These are phyloP conservation scores for Blastobotrys apis DNA, from an alignment of 1,139 yeast genomes.

Conservation along the genomic window DNA sequence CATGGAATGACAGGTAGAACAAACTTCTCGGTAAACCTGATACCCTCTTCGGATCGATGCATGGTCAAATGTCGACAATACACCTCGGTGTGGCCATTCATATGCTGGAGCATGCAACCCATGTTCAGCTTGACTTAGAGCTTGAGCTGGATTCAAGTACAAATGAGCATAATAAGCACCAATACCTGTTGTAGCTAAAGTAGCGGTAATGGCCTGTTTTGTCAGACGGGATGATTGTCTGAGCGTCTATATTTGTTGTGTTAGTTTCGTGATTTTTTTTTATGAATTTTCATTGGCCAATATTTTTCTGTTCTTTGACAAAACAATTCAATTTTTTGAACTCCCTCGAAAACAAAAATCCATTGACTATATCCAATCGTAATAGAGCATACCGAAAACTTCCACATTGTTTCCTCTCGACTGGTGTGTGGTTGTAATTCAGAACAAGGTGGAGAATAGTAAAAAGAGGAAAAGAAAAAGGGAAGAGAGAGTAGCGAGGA, in stretches of 20 bases:
- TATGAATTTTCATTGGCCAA: too few relatives aligned
- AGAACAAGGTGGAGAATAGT: background rate
- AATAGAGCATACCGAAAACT: constrained; percentile 14
- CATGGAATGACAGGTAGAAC: constrained; percentile 98
- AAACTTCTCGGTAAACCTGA: constrained; percentile 97
- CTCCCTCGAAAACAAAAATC: background rate
- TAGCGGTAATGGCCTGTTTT: constrained; percentile 34
- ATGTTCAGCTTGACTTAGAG: constrained; percentile 99
- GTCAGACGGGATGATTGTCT: constrained; percentile 30
- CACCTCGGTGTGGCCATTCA: constrained; percentile 89
- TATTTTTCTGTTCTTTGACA: background rate
- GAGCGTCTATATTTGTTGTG: constrained; percentile 19
- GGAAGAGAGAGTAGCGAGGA: background rate
- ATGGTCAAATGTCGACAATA: constrained; percentile 91
- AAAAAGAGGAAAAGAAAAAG: constrained; percentile 2
- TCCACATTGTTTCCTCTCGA: constrained; percentile 12
- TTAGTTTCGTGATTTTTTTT: background rate
- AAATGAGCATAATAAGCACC: constrained; percentile 33
- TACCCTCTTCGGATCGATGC: constrained; percentile 97
- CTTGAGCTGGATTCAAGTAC: constrained; percentile 54
- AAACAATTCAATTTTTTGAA: background rate
- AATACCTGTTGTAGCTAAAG: constrained; percentile 31
- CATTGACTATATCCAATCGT: background rate
- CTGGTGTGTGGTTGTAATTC: background rate
- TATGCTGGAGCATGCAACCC: constrained; percentile 94